Conservation (phyloP, 768 basidiomycete genomes). For the Podaxis sp. region DNA sequence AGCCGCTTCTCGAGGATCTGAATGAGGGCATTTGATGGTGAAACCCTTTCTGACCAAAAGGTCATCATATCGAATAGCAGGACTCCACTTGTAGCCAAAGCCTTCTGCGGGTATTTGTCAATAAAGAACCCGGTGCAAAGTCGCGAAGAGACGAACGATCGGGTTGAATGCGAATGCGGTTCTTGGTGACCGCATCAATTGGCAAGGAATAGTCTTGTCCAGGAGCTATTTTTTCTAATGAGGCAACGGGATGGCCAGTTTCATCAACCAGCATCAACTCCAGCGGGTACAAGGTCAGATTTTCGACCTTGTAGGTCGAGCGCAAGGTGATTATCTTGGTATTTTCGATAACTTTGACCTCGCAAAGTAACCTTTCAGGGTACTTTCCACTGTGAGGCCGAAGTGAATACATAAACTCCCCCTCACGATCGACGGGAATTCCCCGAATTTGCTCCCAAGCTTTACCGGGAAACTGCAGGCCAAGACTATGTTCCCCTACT, state of each 20-base stretch:
- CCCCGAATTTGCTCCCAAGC: slow-evolving; percentile 87
- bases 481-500: slow-evolving; percentile 81
- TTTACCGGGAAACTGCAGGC: slow-evolving; percentile 80
- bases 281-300: slow-evolving; percentile 86
- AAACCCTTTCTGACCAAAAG: slow-evolving; percentile 67
- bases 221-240: slow-evolving; percentile 86
- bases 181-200: slow-evolving; percentile 82
- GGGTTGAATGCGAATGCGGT: slow-evolving; percentile 84
- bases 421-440: slow-evolving; percentile 92
- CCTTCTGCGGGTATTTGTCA: slow-evolving; percentile 59
- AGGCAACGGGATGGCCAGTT: slow-evolving; percentile 75
- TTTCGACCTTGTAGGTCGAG: slow-evolving; percentile 90
- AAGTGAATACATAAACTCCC: slow-evolving; percentile 86
- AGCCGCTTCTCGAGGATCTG: slow-evolving; percentile 76
- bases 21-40: slow-evolving; percentile 83
- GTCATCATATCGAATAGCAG: slow-evolving; percentile 87
- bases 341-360: slow-evolving; percentile 86
- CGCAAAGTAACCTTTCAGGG: slow-evolving; percentile 81
- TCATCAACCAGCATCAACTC: slow-evolving; percentile 91
- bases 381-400: slow-evolving; percentile 76
- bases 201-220: slow-evolving; percentile 89
- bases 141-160: slow-evolving; percentile 64
- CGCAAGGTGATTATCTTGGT: slow-evolving; percentile 93
- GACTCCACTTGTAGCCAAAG: slow-evolving; percentile 94
- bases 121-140: background rate